Percentiles rank a stretch among this genome's conserved stretches.
Evolutionary conservation across 2,329 filamentous ascomycete genomes (phyloP).

Genomic region (Cordyceps cateniannulata): DNA sequence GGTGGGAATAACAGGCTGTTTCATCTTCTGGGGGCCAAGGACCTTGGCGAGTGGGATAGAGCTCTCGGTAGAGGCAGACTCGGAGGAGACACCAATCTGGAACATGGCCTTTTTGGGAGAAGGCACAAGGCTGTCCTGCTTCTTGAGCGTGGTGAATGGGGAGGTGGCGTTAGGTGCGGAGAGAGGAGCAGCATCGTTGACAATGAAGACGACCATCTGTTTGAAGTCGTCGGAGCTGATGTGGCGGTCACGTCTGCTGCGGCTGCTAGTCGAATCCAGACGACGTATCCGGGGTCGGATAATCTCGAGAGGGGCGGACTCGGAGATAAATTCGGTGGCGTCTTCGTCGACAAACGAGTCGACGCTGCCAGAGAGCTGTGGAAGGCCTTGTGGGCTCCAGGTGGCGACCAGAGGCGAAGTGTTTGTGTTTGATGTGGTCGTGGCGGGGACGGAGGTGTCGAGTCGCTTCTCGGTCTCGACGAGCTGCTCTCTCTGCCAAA

Average conservation of each 20-base stretch:
- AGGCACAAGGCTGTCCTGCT: slow-evolving; percentile 37
- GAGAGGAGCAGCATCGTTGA: slow-evolving; percentile 69
- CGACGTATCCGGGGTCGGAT: slow-evolving; percentile 63
- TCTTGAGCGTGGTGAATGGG: slow-evolving; percentile 33
- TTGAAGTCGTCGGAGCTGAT: slow-evolving; percentile 90
- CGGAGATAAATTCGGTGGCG: slow-evolving; percentile 49
- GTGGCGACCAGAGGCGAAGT: too few relatives aligned
- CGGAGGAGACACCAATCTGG: slow-evolving; percentile 54
- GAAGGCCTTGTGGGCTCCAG: slow-evolving; percentile 52
- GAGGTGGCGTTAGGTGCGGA: slow-evolving; percentile 30
- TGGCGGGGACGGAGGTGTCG: too few relatives aligned
- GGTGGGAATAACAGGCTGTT: slow-evolving; percentile 64
- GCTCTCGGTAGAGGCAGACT: slow-evolving; percentile 67
- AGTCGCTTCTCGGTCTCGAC: too few relatives aligned
- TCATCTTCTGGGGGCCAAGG: slow-evolving; percentile 42
- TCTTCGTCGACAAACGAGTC: slow-evolving; percentile 69
- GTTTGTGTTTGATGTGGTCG: too few relatives aligned
- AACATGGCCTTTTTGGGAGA: slow-evolving; percentile 37
- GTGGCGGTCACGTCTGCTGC: slow-evolving; percentile 76
- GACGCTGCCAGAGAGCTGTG: slow-evolving; percentile 70
- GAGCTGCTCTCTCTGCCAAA: too few relatives aligned
- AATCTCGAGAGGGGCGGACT: slow-evolving; percentile 52
- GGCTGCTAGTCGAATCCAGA: slow-evolving; percentile 64
- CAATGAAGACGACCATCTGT: slow-evolving; percentile 90
- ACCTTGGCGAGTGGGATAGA: slow-evolving; percentile 40